phyloP scores from a whole-genome alignment of 768 basidiomycete genomes.

The Tremella fuciformis region DNA sequence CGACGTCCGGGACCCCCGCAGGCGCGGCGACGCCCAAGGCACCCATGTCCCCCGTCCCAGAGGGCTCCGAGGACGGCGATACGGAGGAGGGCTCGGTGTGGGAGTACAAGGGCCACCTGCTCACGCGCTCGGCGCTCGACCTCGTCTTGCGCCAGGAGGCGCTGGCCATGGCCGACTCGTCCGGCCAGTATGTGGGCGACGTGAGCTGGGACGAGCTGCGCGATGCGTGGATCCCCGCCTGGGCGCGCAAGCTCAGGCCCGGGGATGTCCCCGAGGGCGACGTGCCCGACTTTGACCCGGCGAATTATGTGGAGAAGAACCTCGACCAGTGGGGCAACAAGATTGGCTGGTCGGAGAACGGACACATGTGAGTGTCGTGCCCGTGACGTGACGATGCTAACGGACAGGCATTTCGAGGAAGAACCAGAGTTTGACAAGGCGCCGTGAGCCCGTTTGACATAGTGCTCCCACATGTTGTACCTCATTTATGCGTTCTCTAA shows the following conservation, averaged over 20 bases:
- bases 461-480: too few relatives aligned
- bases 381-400: not conserved
- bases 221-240: constrained; percentile 40
- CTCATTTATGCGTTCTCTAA: too few relatives aligned
- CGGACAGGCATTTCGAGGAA: not conserved
- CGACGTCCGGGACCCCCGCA: not conserved
- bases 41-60: constrained; percentile 4
- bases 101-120: constrained; percentile 37
- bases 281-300: constrained; percentile 34
- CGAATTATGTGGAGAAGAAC: constrained; percentile 27
- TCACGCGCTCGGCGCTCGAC: constrained; percentile 39
- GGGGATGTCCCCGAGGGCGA: constrained; percentile 39
- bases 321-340: constrained; percentile 43
- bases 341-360: constrained; percentile 34
- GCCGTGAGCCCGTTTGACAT: not conserved
- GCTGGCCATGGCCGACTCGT: constrained; percentile 30
- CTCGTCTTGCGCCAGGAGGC: constrained; percentile 32
- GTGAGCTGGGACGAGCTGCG: constrained; percentile 40
- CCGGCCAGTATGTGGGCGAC: constrained; percentile 41
- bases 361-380: constrained; percentile 29
- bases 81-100: constrained; percentile 19
- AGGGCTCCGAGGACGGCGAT: not conserved
- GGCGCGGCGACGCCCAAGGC: constrained; percentile 2
- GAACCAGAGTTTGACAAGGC: not conserved
- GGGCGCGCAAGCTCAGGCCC: constrained; percentile 30